Evolutionary conservation across 2,329 filamentous ascomycete species (phyloP).

Genomic region (Shiraia sp.): DNA sequence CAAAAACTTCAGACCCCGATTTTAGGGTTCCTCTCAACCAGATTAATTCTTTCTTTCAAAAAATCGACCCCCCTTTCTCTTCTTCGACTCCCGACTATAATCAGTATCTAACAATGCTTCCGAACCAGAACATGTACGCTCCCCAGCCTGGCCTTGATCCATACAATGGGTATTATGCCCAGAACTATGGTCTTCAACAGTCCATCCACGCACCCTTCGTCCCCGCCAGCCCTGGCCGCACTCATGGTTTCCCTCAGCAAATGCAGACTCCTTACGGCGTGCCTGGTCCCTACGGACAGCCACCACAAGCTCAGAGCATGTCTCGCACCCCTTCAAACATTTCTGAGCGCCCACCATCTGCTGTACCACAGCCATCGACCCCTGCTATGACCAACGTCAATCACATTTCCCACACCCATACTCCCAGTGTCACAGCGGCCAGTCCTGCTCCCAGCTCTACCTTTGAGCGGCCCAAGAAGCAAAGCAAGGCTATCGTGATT

Average conservation of each 20-base stretch:
- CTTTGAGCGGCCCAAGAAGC: conserved; percentile 65
- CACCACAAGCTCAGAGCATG: conserved; percentile 61
- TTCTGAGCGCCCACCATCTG: conserved; percentile 64
- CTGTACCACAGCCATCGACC: conserved; percentile 63
- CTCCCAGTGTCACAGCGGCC: conserved; percentile 59
- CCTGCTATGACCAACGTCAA: conserved; percentile 50
- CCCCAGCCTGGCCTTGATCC: conserved; percentile 52
- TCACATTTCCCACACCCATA: conserved; percentile 56
- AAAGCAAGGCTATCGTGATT: conserved; percentile 79
- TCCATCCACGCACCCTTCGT: conserved; percentile 51
- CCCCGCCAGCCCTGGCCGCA: conserved; percentile 51
- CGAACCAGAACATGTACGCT: conserved; percentile 66
- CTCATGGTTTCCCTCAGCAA: conserved; percentile 52
- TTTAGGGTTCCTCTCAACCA: conserved; percentile 20
- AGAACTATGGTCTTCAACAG: conserved; percentile 53
- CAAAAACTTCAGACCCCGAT: conserved; percentile 16
- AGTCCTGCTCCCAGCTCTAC: conserved; percentile 65
- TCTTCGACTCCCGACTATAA: conserved; percentile 74
- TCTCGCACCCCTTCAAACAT: conserved; percentile 68
- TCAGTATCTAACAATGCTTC: conserved; percentile 67
- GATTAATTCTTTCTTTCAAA: conserved; percentile 28
- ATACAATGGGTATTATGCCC: conserved; percentile 51
- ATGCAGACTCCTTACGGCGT: conserved; percentile 52
- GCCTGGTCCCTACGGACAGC: conserved; percentile 57
- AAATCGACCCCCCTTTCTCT: conserved; percentile 61